Conservation (phyloP, 1,284 basidiomycete genomes). For the Trametes pubescens region DNA sequence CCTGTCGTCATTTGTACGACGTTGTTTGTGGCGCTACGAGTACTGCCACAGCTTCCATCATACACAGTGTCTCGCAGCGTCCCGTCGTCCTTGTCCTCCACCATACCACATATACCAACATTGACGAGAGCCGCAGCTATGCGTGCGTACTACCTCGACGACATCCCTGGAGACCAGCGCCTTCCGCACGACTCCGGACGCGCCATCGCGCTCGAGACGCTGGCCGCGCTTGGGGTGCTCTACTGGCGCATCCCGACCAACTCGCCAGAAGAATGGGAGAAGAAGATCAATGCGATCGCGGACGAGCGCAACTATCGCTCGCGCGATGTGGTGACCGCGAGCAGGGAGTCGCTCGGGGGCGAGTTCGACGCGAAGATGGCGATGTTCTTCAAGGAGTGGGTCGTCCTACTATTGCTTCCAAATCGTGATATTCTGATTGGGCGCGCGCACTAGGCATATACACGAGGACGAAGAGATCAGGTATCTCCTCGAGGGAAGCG, state of each 20-base stretch:
- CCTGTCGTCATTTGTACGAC: too few relatives aligned
- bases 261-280: conserved; percentile 52
- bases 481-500: conserved; percentile 82
- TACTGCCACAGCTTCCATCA: too few relatives aligned
- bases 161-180: conserved; percentile 79
- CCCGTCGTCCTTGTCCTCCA: background rate
- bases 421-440: background rate
- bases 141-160: conserved; percentile 86
- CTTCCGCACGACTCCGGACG: conserved; percentile 76
- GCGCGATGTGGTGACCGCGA: conserved; percentile 78
- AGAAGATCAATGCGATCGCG: conserved; percentile 66
- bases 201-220: conserved; percentile 56
- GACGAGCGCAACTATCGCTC: conserved; percentile 79
- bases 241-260: conserved; percentile 71
- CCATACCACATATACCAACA: background rate
- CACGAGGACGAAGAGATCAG: conserved; percentile 94
- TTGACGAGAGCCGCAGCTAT: conserved; percentile 46
- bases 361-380: conserved; percentile 82
- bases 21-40: too few relatives aligned
- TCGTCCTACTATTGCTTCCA: conserved; percentile 14
- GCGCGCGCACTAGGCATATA: conserved; percentile 66
- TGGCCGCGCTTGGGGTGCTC: conserved; percentile 66
- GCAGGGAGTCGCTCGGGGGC: conserved; percentile 78
- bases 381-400: conserved; percentile 83
- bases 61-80: too few relatives aligned